Percentiles rank a stretch among this genome's conserved stretches.
These are phyloP conservation scores for Sanghuangporus sanghuang DNA, from an alignment of 1,284 basidiomycete species.

Conservation along the genomic window DNA sequence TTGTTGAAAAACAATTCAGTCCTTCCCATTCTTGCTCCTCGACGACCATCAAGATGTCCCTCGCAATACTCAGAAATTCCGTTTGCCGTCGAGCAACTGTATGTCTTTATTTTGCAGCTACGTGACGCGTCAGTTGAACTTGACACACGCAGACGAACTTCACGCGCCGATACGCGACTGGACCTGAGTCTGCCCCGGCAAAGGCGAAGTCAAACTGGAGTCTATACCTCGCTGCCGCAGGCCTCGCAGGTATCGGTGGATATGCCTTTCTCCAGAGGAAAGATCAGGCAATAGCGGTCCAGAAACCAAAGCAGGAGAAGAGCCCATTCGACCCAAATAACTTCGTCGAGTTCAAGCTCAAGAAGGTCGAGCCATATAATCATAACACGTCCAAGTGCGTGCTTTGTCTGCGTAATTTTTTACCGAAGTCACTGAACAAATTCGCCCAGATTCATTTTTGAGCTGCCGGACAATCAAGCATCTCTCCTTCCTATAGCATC, in stretches of 20 bases:
- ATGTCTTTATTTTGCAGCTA: neutral
- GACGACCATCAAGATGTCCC: slow-evolving; percentile 10
- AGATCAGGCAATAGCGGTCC: slow-evolving; percentile 22
- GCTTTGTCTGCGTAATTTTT: slow-evolving; percentile 2
- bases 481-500: slow-evolving; percentile 76
- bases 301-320: slow-evolving; percentile 39
- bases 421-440: neutral
- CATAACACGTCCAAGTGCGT: slow-evolving; percentile 77
- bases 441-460: slow-evolving; percentile 69
- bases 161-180: slow-evolving; percentile 42
- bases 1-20: neutral
- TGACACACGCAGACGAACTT: slow-evolving; percentile 20
- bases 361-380: slow-evolving; percentile 86
- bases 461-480: slow-evolving; percentile 76
- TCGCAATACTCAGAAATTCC: slow-evolving; percentile 10
- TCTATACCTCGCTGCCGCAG: slow-evolving; percentile 44
- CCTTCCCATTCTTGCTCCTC: neutral
- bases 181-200: slow-evolving; percentile 28
- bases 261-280: slow-evolving; percentile 40
- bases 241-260: slow-evolving; percentile 42
- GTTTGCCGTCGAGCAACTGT: slow-evolving; percentile 10
- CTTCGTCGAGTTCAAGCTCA: slow-evolving; percentile 78
- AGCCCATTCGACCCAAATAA: slow-evolving; percentile 70
- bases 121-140: neutral
- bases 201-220: slow-evolving; percentile 47